These are phyloP conservation scores for Diaporthe amygdali DNA, from an alignment of 2,329 filamentous ascomycete genomes.

Conservation along the genomic window DNA sequence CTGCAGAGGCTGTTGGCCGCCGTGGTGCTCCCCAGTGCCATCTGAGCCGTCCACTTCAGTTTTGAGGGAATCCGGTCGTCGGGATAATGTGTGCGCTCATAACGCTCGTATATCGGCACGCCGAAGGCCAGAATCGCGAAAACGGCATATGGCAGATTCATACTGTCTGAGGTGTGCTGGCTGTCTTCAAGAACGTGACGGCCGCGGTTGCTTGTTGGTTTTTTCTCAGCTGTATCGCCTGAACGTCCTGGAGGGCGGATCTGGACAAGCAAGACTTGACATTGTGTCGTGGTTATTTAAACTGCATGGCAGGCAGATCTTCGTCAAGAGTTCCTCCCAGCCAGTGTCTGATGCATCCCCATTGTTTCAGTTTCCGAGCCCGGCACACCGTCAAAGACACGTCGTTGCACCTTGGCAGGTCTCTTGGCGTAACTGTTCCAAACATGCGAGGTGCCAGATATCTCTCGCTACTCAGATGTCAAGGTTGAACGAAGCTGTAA, in stretches of 20 bases:
- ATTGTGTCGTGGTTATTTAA: not conserved
- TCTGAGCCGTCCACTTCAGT: conserved; percentile 11
- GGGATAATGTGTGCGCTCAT: conserved; percentile 7
- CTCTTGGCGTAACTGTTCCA: conserved; percentile 1
- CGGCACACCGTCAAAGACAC: not conserved
- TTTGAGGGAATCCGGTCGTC: conserved; percentile 4
- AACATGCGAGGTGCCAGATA: conserved; percentile 6
- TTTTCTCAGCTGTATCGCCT: not conserved
- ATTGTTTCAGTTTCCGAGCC: conserved; percentile 11
- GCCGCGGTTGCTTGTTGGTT: not conserved
- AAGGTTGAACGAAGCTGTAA: not conserved
- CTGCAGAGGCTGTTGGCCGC: conserved; percentile 6
- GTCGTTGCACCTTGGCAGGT: not conserved
- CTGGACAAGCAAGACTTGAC: not conserved
- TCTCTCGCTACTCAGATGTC: not conserved
- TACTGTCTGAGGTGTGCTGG: not conserved
- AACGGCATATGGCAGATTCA: conserved; percentile 7
- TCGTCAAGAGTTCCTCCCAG: not conserved
- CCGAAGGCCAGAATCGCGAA: not conserved
- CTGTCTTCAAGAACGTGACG: not conserved
- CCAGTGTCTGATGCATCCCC: not conserved
- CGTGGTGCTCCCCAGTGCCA: conserved; percentile 14
- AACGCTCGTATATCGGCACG: conserved; percentile 12
- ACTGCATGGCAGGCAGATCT: not conserved
- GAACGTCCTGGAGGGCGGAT: not conserved